Percentiles rank a stretch among this genome's conserved stretches.
Conservation (phyloP, 768 basidiomycete genomes). For the Favolaschia claudopus region DNA sequence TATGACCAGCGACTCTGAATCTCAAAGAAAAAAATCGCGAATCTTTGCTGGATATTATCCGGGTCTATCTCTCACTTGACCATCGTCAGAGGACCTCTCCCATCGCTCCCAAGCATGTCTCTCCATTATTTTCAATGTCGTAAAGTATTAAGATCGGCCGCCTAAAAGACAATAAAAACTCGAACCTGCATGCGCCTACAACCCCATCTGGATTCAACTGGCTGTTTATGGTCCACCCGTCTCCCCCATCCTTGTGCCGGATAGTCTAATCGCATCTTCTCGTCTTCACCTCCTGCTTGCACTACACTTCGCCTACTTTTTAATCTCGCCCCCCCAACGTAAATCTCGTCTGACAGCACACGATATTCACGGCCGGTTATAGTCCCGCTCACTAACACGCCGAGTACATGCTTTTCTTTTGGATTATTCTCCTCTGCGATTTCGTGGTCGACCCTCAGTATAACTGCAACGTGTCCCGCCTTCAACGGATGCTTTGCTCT, state of each 20-base stretch:
- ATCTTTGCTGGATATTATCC: too few species aligned
- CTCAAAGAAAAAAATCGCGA: too few species aligned
- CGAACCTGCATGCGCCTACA: not conserved
- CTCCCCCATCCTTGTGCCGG: constrained; percentile 10
- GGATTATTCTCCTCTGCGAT: constrained; percentile 21
- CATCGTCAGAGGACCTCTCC: too few species aligned
- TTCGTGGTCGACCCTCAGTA: not conserved
- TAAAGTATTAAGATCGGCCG: too few species aligned
- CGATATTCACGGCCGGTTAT: constrained; percentile 20
- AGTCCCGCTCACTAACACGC: constrained; percentile 9
- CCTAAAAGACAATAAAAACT: constrained; percentile 13
- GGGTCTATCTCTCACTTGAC: not conserved
- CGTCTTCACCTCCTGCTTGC: not conserved
- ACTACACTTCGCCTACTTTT: not conserved
- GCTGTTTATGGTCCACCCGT: not conserved
- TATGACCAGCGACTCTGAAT: too few species aligned
- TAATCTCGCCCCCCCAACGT: constrained; percentile 15
- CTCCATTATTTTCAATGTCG: constrained; percentile 2
- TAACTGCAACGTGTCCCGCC: constrained; percentile 17
- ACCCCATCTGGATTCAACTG: constrained; percentile 15
- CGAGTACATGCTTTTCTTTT: constrained; percentile 25
- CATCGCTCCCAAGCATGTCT: too few species aligned
- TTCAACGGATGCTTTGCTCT: constrained; percentile 14
- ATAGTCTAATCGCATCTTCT: constrained; percentile 20
- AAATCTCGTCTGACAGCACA: constrained; percentile 16